Evolutionary conservation across 2,329 filamentous ascomycete genomes (phyloP), one percentile per base, ranked within the genome.

Genomic region (Fusarium sp.): DNA sequence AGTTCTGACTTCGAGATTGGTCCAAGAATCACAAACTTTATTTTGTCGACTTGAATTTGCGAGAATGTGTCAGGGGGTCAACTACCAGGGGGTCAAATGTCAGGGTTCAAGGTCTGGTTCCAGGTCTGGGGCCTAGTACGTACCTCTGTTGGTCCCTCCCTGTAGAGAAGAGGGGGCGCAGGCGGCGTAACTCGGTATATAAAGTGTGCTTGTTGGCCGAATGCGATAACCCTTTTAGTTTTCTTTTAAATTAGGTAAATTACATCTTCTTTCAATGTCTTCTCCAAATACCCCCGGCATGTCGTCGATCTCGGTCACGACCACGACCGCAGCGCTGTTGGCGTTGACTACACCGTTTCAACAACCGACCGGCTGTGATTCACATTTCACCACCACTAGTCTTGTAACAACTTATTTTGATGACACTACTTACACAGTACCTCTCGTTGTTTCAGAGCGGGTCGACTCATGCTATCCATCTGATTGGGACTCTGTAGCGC

Each of bases 221-320:
- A 37, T n/a, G 32, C 1, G 3, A 37, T 3, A 37, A 5, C 0
- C 2, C 4, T 18, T 3, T 18, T 34, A 1, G 14, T 9, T 32
- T 16, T 16, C 7, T 16, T 16, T 9, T 3, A 18, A 34, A 11
- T 18, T 9, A 6, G 3, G 5, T 1, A 28, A 28, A 0, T 28
- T n/a, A 16, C 43, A n/a, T 28, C 16, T 28, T n/a, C 2, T 28
- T 46, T 9, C 43, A 20, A 46, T 46, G 23, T 12, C 18, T 20
- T 46, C 25, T 27, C 43, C 23, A 20, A 46, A 14, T 14, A 46
- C 43, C 0, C 43, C 25, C 18, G 11, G 8, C 43, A 9, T 9
- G 18, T 46, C 25, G 25, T 46, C 25, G 0, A 46, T 46, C 0
- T 46, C 43, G 43, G 18, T 28, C 43, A 46, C 25, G 6, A 5